Evolutionary conservation across 306 rosid species (phyloP), one percentile per base, ranked within the genome.

Genomic region (Castanea sativa): DNA sequence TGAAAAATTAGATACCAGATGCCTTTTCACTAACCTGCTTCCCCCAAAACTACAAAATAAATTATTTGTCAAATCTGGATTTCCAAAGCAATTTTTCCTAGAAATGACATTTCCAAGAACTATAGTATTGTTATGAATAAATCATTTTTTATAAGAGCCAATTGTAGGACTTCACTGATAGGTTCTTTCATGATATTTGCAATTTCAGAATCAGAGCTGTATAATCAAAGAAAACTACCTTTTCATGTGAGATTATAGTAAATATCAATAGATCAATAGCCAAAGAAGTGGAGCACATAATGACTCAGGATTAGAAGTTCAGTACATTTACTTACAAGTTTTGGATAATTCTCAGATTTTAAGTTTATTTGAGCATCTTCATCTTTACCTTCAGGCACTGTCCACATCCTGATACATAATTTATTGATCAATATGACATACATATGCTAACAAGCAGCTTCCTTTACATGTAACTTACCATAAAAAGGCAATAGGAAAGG

Each of bases 361-460:
- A 86, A 71, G 13, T 74, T 79, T 73, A 75, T 85, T 25, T 16
- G 75, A 76, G 88, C 82, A 75, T 82, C 69, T 71, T 86, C 88
- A 70, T 82, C 88, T 75, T 73, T 81, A 82, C 80, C 80, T 79
- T 86, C 91, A 60, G 92, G 88, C 79, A 87, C 59, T 52, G 75
- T 85, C 93, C 90, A 88, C 85, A 92, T 87, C 93, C 97, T 94
- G 97, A 77, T 52, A 67, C 73, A 81, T 71, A 73, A 59, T 21
- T 71, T 30, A 25, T 61, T 59, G 67, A 73, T 78, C 76, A 80
- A 71, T 78, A 56, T 71, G 41, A 30, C 45, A 41, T n/a, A 72
- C 60, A 56, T 72, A 32, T 59, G 29, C 73, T 71, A 59, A 77
- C 20, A 9, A 75, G 49, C 53, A 61, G 79, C 70, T 81, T 27